Base-by-base conservation (phyloP, 2,329 filamentous ascomycete genomes). In the Dactylellina drechsleri region DNA sequence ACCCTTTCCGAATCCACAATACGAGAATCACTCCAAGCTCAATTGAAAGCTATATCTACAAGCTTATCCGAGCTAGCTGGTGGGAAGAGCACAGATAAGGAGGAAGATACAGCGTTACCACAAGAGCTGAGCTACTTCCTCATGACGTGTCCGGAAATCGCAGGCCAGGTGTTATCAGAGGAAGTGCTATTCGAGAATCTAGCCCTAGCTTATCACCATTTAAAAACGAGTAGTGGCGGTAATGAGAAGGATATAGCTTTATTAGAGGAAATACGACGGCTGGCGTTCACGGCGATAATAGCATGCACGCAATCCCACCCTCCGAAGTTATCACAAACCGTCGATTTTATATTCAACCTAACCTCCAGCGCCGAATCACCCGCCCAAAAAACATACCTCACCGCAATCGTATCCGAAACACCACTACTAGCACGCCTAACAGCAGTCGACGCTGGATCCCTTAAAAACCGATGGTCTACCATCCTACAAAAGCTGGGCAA, bases 311-410 rank as follows among this genome's bases (percentile, higher is more conserved):
- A 67, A 52, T 13, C 57, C 10, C 52, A 65, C 0, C 18, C 23
- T 3, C 60, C 57, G 45, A 50, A 57, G 6, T 67, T 67, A 36
- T 67, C 62, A 7, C 36, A 52, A 16, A 12, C 64, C 8, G 64
- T 67, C 8, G 70, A 74, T 20, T 74, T 74, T 31, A 4, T 74
- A 7, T 74, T 74, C 50, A 74, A 66, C 40, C 26, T 67, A n/a
- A 54, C 57, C 12, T 43, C 56, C 0, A 57, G 26, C 4, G 61
- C 54, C 26, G 56, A 61, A 7, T 40, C 53, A 15, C 41, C 57
- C 16, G 12, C 47, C 8, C 57, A 41, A 1, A 56, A 50, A 45
- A 20, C n/a, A 26, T 74, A 62, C 18, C 28, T 74, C 20, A 50
- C 62, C 6, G 62, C 70, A 1, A 50, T 74, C 0, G 40, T 74